These are phyloP conservation scores for Blastobotrys buckinghamii DNA, from an alignment of 1,139 yeast species.

Conservation along the genomic window DNA sequence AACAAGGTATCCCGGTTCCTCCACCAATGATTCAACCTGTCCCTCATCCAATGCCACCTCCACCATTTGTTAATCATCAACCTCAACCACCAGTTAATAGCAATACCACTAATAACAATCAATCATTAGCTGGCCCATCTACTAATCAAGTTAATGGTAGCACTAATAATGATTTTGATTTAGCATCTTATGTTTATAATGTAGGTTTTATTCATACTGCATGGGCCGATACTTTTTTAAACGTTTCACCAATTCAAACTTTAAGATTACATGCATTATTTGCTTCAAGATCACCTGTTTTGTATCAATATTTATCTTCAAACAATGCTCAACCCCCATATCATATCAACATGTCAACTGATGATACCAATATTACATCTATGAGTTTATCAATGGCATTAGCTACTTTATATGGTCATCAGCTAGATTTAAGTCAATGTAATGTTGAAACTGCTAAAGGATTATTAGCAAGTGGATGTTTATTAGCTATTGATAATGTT, in stretches of 20 bases:
- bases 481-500: constrained; percentile 29
- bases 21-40: constrained; percentile 8
- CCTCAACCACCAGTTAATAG: background rate
- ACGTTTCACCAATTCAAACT: constrained; percentile 27
- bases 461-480: constrained; percentile 29
- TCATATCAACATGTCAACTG: constrained; percentile 48
- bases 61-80: background rate
- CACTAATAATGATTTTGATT: constrained; percentile 17
- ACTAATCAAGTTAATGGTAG: background rate
- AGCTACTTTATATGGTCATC: constrained; percentile 33
- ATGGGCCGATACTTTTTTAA: constrained; percentile 34
- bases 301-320: constrained; percentile 26
- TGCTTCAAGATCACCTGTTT: constrained; percentile 31
- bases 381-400: constrained; percentile 30
- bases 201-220: constrained; percentile 35
- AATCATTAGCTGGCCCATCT: background rate
- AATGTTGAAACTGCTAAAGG: constrained; percentile 28
- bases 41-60: constrained; percentile 11
- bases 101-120: background rate
- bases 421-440: constrained; percentile 23
- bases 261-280: constrained; percentile 33
- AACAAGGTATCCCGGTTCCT: constrained; percentile 10
- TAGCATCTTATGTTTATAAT: constrained; percentile 29
- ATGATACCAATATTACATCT: constrained; percentile 47
- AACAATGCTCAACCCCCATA: constrained; percentile 37